Evolutionary conservation across 2,329 filamentous ascomycete genomes (phyloP), one percentile per base, ranked within the genome.

Genomic region (Lecanicillium sp.): DNA sequence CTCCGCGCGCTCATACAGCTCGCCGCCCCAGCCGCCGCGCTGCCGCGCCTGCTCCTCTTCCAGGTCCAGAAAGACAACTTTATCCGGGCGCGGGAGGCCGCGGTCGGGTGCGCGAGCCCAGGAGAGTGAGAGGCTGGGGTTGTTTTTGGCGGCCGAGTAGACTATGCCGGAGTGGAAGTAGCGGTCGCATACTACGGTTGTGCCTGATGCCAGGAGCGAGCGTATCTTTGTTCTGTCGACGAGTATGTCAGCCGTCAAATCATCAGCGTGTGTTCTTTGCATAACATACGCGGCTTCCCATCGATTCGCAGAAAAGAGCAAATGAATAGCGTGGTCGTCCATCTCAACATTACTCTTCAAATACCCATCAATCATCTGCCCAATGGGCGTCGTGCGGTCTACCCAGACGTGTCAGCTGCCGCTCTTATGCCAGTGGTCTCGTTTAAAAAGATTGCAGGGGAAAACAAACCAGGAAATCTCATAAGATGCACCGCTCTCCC

Each of bases 161-260:
- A 96, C 87, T 41, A 89, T 85, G 39, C 92, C 92, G 15, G 85
- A 92, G 67, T 95, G 90, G 58, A 94, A 94, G 66, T 97, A 98
- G 34, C 92, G 81, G 61, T 98, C 92, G 49, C 90, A 81, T 29
- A 98, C 69, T 22, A 98, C 72, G 0, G 79, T 92, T 15, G 72
- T 80, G 8, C 90, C 89, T 2, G 68, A 59, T 1, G 68, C 63
- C 5, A 96, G 60, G 5, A 75, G 65, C 1, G 61, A 41, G 14
- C 66, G 54, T 33, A 81, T 80, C 36, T 62, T 62, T 48, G 68
- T 64, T 3, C 73, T 77, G 43, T 15, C 17, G 35, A 36, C 35
- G n/a, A n/a, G n/a, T n/a, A n/a, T n/a, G n/a, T 18, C 28, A n/a
- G 18, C 37, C 19, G 22, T 11, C 6, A 11, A 6, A 25, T 25